Conservation (phyloP, 1,284 basidiomycete species). For the Tilletia setariae region DNA sequence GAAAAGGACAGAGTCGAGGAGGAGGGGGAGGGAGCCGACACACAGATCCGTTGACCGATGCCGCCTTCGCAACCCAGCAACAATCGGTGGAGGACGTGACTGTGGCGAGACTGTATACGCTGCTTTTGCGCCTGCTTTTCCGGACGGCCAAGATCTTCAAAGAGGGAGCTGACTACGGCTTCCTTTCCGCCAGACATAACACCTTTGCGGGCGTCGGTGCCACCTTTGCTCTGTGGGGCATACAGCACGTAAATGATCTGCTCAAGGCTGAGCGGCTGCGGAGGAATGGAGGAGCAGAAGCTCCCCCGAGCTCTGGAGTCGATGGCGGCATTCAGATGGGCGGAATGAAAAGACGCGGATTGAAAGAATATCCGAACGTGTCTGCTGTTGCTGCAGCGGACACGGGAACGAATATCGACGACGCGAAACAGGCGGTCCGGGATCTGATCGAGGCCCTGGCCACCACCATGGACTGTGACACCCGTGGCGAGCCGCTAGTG, state of each 20-base stretch:
- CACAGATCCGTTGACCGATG: not conserved
- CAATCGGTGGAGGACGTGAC: conserved; percentile 8
- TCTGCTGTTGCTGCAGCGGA: not conserved
- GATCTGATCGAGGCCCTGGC: not conserved
- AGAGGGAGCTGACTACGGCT: not conserved
- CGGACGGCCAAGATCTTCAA: not conserved
- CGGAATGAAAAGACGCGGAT: not conserved
- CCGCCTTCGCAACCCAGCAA: not conserved
- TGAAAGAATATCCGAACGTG: not conserved
- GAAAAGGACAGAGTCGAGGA: not conserved
- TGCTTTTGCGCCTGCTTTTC: not conserved
- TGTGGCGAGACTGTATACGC: conserved; percentile 2
- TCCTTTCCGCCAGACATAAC: not conserved
- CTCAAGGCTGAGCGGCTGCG: not conserved
- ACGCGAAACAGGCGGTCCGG: conserved; percentile 6
- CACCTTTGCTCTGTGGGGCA: not conserved
- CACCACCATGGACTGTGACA: not conserved
- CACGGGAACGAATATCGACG: conserved; percentile 2
- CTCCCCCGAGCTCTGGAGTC: not conserved
- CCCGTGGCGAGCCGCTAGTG: not conserved
- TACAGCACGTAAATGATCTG: conserved; percentile 5
- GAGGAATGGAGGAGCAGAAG: not conserved
- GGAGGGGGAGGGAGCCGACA: no score
- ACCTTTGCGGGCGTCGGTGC: not conserved
- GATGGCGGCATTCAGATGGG: not conserved